Base-by-base conservation (phyloP, 208 protist species). In the Angomonas ambiguus region DNA sequence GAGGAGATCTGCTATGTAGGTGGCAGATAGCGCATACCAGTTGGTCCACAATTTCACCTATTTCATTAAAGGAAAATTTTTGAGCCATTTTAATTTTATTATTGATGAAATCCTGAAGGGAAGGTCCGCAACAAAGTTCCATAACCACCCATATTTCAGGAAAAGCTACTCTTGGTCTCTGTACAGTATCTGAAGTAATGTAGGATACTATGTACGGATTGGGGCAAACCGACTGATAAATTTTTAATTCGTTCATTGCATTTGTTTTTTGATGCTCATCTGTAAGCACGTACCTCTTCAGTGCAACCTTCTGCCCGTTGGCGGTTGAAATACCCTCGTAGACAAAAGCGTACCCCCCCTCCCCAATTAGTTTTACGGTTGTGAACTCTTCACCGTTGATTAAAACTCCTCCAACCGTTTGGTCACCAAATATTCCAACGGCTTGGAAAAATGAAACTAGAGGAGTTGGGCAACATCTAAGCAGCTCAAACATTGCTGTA, bases 121-220 rank as follows among this genome's bases (percentile, higher is more conserved):
- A 82, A 20, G 82, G 81, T 4, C 74, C 74, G 1, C 78, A 65
- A 63, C 79, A 92, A 18, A 81, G 77, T 49, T 89, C 86, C 82
- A 92, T 89, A 27, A 80, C 78, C 35, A 87, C 76, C 83, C 86
- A 92, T 65, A 89, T 72, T 67, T 92, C 83, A 20, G 83, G 83
- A 45, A 82, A 31, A 20, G 72, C 65, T 1, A 25, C 51, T 5
- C 65, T 62, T 1, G 49, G 27, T 0, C 73, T 60, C 33, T 71
- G 72, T 2, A 80, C 49, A 45, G 76, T 70, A 34, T 73, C 38
- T 16, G 16, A 45, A 45, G 38, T 8, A 45, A 45, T 16, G 38
- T 45, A 45, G 38, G 38, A 45, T 8, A 16, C 38, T 45, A 16
- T 45, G 8, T 45, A 45, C 38, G 38, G 38, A 16, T 45, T 16